Evolutionary conservation across 1,139 yeast species (phyloP).

Genomic region (Scheffersomyces parashehatae): DNA sequence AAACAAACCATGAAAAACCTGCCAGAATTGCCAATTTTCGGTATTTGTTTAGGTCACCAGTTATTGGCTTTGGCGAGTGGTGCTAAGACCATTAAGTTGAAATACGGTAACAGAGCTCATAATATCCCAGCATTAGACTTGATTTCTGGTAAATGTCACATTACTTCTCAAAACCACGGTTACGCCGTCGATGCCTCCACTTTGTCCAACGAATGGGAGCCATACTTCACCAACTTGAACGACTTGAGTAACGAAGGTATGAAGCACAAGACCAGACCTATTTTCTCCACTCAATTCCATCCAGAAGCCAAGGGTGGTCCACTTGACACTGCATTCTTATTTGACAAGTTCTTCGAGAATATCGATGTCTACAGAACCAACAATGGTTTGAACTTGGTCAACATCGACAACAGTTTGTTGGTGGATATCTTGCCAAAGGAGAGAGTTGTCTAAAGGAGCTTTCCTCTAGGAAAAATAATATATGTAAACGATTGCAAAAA

Average conservation of each 20-base stretch:
- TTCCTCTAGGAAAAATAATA: no score
- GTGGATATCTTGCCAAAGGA: slow-evolving; percentile 83
- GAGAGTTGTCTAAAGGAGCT: slow-evolving; percentile 52
- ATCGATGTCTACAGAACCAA: slow-evolving; percentile 56
- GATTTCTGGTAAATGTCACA: slow-evolving; percentile 89
- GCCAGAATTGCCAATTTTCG: slow-evolving; percentile 84
- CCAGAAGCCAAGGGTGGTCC: slow-evolving; percentile 99
- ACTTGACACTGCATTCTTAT: slow-evolving; percentile 82
- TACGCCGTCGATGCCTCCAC: slow-evolving; percentile 90
- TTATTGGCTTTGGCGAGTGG: slow-evolving; percentile 92
- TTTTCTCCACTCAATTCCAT: slow-evolving; percentile 95
- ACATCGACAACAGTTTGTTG: slow-evolving; percentile 56
- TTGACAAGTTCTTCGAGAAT: slow-evolving; percentile 82
- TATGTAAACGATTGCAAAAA: no score
- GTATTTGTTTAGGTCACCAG: slow-evolving; percentile 97
- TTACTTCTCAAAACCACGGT: slow-evolving; percentile 98
- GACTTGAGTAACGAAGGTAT: slow-evolving; percentile 97
- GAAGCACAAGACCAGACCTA: slow-evolving; percentile 83
- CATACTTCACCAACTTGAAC: slow-evolving; percentile 85
- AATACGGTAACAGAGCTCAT: slow-evolving; percentile 98
- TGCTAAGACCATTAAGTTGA: slow-evolving; percentile 87
- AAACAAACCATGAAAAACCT: slow-evolving; percentile 64
- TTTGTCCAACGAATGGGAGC: slow-evolving; percentile 76
- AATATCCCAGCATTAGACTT: slow-evolving; percentile 94
- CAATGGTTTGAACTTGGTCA: slow-evolving; percentile 46